These are phyloP conservation scores for Globisporangium abappressorium DNA, from an alignment of 352 stramenopile genomes.

Conservation along the genomic window DNA sequence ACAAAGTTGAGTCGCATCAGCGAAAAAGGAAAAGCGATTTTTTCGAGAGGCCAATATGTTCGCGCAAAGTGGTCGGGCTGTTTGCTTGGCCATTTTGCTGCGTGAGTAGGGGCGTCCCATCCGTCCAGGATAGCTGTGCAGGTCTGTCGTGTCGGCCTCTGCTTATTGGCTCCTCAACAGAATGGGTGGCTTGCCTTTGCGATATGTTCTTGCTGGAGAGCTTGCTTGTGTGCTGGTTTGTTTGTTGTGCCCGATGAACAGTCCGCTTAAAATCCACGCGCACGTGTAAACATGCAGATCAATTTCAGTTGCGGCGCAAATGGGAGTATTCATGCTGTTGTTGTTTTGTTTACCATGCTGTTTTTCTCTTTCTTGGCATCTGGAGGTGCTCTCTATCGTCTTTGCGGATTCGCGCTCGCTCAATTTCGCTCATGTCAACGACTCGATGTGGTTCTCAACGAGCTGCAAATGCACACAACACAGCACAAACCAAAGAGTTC, in stretches of 20 bases:
- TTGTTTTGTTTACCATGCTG: background rate
- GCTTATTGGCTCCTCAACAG: too few relatives aligned
- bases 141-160: too few relatives aligned
- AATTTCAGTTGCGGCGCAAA: background rate
- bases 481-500: background rate
- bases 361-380: background rate
- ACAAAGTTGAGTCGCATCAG: background rate
- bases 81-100: background rate
- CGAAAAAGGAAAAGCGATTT: background rate
- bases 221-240: too few relatives aligned
- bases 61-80: background rate
- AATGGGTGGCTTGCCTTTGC: too few relatives aligned
- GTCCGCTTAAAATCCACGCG: background rate
- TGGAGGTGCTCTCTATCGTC: background rate
- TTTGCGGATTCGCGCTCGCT: background rate
- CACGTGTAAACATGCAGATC: background rate
- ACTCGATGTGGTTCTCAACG: slow-evolving; percentile 12
- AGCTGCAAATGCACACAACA: background rate
- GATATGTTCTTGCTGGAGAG: too few relatives aligned
- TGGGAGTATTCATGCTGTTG: background rate
- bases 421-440: slow-evolving; percentile 1
- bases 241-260: background rate
- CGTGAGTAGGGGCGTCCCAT: background rate
- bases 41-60: background rate
- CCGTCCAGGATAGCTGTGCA: background rate